A percentile compares a stretch with the other conserved stretches of the same genome.
These are phyloP conservation scores for Candida coleopterorum DNA, from an alignment of 805 yeast genomes.

Conservation along the genomic window DNA sequence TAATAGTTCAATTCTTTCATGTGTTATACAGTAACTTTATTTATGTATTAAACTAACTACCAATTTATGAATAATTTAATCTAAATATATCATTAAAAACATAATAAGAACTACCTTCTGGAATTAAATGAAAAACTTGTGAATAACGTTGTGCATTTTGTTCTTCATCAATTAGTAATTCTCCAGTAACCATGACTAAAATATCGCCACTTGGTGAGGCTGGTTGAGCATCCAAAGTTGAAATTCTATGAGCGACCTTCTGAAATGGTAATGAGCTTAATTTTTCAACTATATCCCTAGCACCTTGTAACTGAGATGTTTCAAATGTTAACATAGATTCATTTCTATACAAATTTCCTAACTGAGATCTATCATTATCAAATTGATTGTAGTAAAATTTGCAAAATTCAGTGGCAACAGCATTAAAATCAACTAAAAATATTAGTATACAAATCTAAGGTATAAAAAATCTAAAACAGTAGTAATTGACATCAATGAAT, in stretches of 20 bases:
- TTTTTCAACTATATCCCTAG: constrained; percentile 88
- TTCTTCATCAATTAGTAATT: constrained; percentile 87
- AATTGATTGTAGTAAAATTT: constrained; percentile 93
- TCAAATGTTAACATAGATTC: constrained; percentile 98
- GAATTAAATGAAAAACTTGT: constrained; percentile 94
- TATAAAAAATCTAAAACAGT: too few relatives aligned
- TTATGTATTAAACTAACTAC: not conserved
- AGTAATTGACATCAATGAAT: not conserved
- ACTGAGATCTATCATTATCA: constrained; percentile 85
- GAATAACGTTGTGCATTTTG: constrained; percentile 94
- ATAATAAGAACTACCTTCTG: constrained; percentile 86
- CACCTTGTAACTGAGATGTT: constrained; percentile 91
- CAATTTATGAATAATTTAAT: constrained; percentile 67
- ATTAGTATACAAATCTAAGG: too few relatives aligned
- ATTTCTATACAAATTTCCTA: constrained; percentile 92
- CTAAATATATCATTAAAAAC: constrained; percentile 97
- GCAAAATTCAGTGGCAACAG: constrained; percentile 73
- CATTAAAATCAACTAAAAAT: constrained; percentile 37
- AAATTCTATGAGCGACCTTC: constrained; percentile 88
- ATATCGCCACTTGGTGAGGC: constrained; percentile 91
- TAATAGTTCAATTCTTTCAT: too few relatives aligned
- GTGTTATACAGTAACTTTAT: too few relatives aligned
- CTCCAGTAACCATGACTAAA: constrained; percentile 96
- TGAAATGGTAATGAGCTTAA: constrained; percentile 83
- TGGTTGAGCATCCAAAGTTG: constrained; percentile 97